phyloP scores from a whole-genome alignment of 2,329 filamentous ascomycete genomes.

The Kalmusia sp. region DNA sequence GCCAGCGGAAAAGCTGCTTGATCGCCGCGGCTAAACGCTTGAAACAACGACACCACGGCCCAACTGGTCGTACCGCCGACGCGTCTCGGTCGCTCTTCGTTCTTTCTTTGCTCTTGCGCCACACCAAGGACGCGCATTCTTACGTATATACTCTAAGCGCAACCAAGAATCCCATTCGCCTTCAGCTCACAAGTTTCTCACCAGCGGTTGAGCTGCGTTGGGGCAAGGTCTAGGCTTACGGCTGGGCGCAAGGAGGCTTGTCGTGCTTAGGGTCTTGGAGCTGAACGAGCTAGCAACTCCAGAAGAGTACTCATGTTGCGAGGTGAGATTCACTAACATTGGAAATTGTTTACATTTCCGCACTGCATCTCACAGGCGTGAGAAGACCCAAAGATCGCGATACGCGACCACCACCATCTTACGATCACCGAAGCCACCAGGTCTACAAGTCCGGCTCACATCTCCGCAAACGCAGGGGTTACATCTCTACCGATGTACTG shows the following conservation, averaged over 20 bases:
- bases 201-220: background rate
- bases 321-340: background rate
- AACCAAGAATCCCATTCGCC: background rate
- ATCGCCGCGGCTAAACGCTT: constrained; percentile 17
- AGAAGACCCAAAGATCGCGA: background rate
- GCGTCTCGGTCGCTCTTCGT: background rate
- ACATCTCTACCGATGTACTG: no score
- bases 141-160: background rate
- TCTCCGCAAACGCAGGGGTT: no score
- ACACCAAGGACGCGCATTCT: background rate
- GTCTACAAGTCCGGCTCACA: no score
- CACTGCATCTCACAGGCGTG: background rate
- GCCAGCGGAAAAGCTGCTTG: constrained; percentile 1
- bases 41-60: constrained; percentile 13
- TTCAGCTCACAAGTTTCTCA: background rate
- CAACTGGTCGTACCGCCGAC: no score
- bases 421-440: no score
- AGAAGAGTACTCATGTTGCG: background rate
- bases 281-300: background rate
- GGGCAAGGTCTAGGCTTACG: background rate
- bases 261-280: constrained; percentile 2
- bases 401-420: no score
- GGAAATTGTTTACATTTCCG: background rate
- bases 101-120: background rate
- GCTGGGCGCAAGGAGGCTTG: constrained; percentile 2